phyloP scores from a whole-genome alignment of 2,329 filamentous ascomycete genomes.

The Ophiosphaerella herpotricha region DNA sequence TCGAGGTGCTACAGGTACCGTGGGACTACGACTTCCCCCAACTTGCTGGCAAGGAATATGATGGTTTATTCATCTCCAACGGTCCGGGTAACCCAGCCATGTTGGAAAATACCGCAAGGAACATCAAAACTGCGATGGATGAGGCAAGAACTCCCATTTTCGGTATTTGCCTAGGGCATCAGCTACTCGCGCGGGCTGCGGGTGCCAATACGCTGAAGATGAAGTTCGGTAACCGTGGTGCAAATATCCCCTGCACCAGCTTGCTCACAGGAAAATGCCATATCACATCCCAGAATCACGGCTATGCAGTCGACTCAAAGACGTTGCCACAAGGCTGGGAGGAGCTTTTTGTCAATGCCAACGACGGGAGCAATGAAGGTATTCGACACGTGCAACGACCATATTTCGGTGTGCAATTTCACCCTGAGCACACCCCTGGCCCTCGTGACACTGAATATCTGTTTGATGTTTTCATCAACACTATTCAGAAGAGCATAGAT shows the following conservation, averaged over 20 bases:
- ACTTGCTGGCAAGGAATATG: slow-evolving; percentile 80
- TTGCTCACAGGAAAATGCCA: slow-evolving; percentile 95
- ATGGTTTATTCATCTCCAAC: slow-evolving; percentile 97
- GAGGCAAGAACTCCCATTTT: slow-evolving; percentile 87
- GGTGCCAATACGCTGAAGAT: slow-evolving; percentile 90
- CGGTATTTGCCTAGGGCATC: slow-evolving; percentile 94
- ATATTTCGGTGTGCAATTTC: slow-evolving; percentile 99
- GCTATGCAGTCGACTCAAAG: slow-evolving; percentile 84
- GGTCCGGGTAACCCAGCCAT: slow-evolving; percentile 93
- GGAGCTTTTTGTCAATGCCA: slow-evolving; percentile 96
- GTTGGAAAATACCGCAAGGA: slow-evolving; percentile 76
- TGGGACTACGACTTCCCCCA: slow-evolving; percentile 92
- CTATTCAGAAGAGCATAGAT: slow-evolving; percentile 73
- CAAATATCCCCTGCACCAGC: slow-evolving; percentile 98
- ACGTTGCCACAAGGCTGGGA: slow-evolving; percentile 80
- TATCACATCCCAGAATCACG: slow-evolving; percentile 99
- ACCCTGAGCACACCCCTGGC: slow-evolving; percentile 94
- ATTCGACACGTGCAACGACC: slow-evolving; percentile 85
- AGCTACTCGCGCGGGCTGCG: slow-evolving; percentile 85
- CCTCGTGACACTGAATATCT: slow-evolving; percentile 95
- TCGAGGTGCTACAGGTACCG: slow-evolving; percentile 92
- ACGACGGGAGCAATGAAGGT: slow-evolving; percentile 97
- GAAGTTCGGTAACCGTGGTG: slow-evolving; percentile 98
- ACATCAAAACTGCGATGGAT: slow-evolving; percentile 75
- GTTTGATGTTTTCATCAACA: slow-evolving; percentile 94